Conservation (phyloP, 305 asterid genomes). For the Rubia balearica region DNA sequence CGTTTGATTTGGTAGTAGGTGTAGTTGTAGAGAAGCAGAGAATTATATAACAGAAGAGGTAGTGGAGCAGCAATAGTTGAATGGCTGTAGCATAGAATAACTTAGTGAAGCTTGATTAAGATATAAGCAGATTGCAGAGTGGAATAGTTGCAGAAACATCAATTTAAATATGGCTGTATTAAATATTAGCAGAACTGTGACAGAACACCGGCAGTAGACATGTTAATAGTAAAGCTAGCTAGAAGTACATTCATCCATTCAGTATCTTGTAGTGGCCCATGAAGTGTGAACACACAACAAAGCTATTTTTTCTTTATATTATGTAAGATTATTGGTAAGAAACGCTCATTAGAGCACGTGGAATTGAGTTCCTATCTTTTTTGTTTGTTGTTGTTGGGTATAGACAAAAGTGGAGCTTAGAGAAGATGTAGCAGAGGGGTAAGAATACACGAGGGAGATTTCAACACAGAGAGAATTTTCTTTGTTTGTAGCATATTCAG, state of each 20-base stretch:
- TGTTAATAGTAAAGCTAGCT: no score
- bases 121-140: no score
- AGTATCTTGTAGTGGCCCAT: background rate
- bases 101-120: background rate
- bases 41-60: background rate
- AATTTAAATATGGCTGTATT: no score
- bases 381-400: background rate
- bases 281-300: background rate
- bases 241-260: background rate
- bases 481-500: no score
- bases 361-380: background rate
- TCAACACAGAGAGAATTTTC: background rate
- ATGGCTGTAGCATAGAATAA: background rate
- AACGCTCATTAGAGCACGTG: background rate
- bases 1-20: background rate
- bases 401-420: background rate
- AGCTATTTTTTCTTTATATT: background rate
- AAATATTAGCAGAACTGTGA: no score
- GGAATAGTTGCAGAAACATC: no score
- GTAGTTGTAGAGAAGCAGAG: background rate
- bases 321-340: background rate
- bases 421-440: background rate
- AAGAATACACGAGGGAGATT: background rate
- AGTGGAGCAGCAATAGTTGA: background rate
- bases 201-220: no score